These are phyloP conservation scores for Malassezia arunalokei DNA, from an alignment of 1,284 basidiomycete genomes.

Conservation along the genomic window DNA sequence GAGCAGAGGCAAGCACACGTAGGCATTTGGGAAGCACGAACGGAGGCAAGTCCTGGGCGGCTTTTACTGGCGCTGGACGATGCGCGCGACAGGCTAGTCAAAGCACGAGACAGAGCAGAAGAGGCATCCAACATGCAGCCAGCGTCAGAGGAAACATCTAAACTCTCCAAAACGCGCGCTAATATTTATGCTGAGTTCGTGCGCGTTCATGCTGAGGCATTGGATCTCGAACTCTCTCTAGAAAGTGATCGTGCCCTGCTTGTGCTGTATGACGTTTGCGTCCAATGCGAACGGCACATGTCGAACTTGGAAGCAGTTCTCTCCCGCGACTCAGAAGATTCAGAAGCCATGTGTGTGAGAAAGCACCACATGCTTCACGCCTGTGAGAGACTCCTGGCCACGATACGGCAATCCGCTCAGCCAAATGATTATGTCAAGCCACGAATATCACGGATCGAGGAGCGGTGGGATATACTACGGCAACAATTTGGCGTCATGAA, in stretches of 20 bases:
- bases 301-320: not conserved
- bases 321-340: not conserved
- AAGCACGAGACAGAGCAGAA: constrained; percentile 1
- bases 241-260: constrained; percentile 1
- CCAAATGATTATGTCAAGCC: not conserved
- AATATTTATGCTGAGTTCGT: not conserved
- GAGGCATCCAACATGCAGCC: not conserved
- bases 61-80: constrained; percentile 4
- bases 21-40: constrained; percentile 1
- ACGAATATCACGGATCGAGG: not conserved
- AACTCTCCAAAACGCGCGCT: not conserved
- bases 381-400: not conserved
- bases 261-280: constrained; percentile 6
- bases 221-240: constrained; percentile 3
- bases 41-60: not conserved
- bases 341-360: not conserved
- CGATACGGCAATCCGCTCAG: not conserved
- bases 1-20: constrained; percentile 6
- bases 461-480: not conserved
- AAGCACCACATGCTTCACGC: not conserved
- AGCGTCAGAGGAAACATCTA: not conserved
- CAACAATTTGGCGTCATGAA: not conserved
- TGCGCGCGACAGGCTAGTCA: constrained; percentile 1
- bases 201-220: not conserved
- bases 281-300: constrained; percentile 5